Evolutionary conservation across 1,139 yeast species (phyloP).

Genomic region (Suhomyces ambrosiae): DNA sequence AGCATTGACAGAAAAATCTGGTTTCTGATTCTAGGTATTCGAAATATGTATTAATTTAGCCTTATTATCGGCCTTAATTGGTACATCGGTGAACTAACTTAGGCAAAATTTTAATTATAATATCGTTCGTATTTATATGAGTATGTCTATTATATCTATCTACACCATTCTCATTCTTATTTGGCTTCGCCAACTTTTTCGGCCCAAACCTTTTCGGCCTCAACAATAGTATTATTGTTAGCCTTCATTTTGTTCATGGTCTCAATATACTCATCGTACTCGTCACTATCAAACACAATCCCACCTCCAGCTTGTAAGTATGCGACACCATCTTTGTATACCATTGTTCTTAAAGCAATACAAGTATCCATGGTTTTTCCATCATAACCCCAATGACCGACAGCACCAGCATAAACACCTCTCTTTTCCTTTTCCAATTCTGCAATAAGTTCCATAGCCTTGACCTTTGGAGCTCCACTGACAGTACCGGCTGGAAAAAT

Average conservation of each 20-base stretch:
- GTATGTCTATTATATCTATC: neutral
- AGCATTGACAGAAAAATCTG: too few species aligned
- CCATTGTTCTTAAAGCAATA: constrained; percentile 96
- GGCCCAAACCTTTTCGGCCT: constrained; percentile 84
- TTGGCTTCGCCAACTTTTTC: constrained; percentile 40
- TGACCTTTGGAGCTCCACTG: constrained; percentile 96
- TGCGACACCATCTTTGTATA: constrained; percentile 84
- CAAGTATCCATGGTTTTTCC: constrained; percentile 94
- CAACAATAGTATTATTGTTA: constrained; percentile 82
- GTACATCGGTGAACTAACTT: too few species aligned
- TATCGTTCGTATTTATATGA: too few species aligned
- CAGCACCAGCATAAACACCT: constrained; percentile 98
- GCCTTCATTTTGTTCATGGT: constrained; percentile 98
- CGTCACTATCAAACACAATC: constrained; percentile 92
- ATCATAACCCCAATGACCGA: constrained; percentile 97
- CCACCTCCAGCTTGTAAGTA: constrained; percentile 99
- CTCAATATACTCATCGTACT: constrained; percentile 91
- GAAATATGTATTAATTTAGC: too few species aligned
- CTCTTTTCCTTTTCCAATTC: constrained; percentile 89
- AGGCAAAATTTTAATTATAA: too few species aligned
- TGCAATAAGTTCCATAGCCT: constrained; percentile 92
- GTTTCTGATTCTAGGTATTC: too few species aligned
- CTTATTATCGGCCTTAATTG: too few species aligned
- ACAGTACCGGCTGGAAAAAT: constrained; percentile 99
- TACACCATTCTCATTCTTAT: neutral